These are phyloP conservation scores for Neoboletus brunneissimus DNA, from an alignment of 768 basidiomycete species.

Conservation along the genomic window DNA sequence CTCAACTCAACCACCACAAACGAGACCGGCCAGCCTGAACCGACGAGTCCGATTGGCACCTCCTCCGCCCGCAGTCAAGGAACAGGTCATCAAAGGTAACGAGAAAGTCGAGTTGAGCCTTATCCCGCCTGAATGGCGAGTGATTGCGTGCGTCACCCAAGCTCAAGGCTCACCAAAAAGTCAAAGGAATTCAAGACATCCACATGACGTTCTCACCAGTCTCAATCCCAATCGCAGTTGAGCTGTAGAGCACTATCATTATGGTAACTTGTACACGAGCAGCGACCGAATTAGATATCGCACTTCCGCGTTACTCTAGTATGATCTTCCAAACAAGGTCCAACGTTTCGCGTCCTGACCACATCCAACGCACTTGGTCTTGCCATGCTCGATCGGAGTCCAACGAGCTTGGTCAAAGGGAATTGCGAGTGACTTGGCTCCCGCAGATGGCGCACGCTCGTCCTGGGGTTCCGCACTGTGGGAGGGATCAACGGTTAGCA, in stretches of 20 bases:
- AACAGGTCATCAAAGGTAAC: background rate
- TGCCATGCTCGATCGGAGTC: constrained; percentile 73
- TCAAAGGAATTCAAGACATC: background rate
- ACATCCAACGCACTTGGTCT: constrained; percentile 90
- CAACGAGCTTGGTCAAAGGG: constrained; percentile 90
- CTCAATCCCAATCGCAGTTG: background rate
- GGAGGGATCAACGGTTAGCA: constrained; percentile 6
- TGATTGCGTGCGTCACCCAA: too few relatives aligned
- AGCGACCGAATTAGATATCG: constrained; percentile 1
- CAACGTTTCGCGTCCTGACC: constrained; percentile 87
- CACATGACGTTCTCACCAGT: background rate
- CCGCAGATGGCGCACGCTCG: constrained; percentile 93
- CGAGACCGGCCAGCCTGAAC: background rate
- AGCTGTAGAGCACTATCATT: background rate
- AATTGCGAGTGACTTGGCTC: constrained; percentile 95
- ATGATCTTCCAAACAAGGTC: constrained; percentile 94
- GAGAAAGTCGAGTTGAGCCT: background rate
- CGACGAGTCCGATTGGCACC: background rate
- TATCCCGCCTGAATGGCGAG: too few relatives aligned
- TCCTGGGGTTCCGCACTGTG: constrained; percentile 81
- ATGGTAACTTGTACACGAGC: background rate
- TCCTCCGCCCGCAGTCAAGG: background rate
- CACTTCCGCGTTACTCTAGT: constrained; percentile 39
- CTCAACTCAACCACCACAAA: background rate
- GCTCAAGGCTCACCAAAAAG: too few relatives aligned